These are phyloP conservation scores for Botrytis tulipae DNA, from an alignment of 2,329 filamentous ascomycete species.

Conservation along the genomic window DNA sequence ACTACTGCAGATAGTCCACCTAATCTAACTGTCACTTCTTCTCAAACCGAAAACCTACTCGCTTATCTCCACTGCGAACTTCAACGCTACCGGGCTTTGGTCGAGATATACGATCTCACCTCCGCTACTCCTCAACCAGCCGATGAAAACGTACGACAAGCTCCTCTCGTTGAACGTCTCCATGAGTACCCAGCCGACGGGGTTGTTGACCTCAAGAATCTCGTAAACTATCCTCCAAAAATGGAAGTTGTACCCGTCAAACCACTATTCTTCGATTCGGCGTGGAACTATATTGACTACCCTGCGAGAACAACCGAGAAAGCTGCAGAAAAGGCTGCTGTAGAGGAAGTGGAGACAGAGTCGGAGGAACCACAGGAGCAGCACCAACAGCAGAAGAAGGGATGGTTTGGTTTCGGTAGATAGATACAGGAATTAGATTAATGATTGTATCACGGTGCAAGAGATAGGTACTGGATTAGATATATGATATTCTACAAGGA, in stretches of 20 bases:
- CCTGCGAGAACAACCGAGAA: slow-evolving; percentile 56
- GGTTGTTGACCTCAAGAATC: slow-evolving; percentile 67
- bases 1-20: slow-evolving; percentile 50
- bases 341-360: slow-evolving; percentile 25
- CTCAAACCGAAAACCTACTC: slow-evolving; percentile 58
- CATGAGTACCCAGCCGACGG: slow-evolving; percentile 68
- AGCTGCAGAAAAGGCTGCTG: slow-evolving; percentile 32
- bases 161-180: slow-evolving; percentile 72
- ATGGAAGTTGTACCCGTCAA: slow-evolving; percentile 85
- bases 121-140: slow-evolving; percentile 38
- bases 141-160: slow-evolving; percentile 31
- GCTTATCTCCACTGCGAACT: slow-evolving; percentile 67
- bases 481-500: no score
- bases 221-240: slow-evolving; percentile 85
- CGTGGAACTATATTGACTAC: slow-evolving; percentile 97
- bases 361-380: slow-evolving; percentile 35
- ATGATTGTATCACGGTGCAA: no score
- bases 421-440: slow-evolving; percentile 17
- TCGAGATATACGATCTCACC: slow-evolving; percentile 70
- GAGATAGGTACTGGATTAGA: no score
- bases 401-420: slow-evolving; percentile 70
- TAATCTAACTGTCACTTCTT: slow-evolving; percentile 64
- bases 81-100: slow-evolving; percentile 79
- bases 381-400: slow-evolving; percentile 58
- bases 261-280: slow-evolving; percentile 91